Conservation (phyloP, 208 protist species). For the Leishmania lainsoni region DNA sequence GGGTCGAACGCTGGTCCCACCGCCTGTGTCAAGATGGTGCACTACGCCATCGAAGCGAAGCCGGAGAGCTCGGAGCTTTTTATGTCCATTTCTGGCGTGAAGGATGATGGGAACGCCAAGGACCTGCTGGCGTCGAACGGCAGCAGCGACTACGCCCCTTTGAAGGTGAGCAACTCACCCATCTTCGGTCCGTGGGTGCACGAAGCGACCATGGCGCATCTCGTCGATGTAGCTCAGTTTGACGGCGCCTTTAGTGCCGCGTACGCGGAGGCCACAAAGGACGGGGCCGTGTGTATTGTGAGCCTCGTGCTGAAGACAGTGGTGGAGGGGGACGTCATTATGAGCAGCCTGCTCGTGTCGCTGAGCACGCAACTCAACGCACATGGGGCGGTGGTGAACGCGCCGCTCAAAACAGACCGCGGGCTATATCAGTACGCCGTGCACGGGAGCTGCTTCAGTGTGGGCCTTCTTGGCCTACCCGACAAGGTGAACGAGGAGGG, state of each 20-base stretch:
- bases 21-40: conserved; percentile 30
- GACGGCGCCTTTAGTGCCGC: conserved; percentile 29
- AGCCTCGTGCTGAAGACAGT: conserved; percentile 38
- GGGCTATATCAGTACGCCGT: conserved; percentile 55
- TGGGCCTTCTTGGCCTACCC: conserved; percentile 33
- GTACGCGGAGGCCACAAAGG: conserved; percentile 21
- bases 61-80: conserved; percentile 37
- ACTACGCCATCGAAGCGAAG: conserved; percentile 23
- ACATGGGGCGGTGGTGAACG: conserved; percentile 21
- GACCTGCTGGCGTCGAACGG: conserved; percentile 26
- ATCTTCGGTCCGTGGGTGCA: conserved; percentile 56
- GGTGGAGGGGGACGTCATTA: conserved; percentile 41
- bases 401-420: conserved; percentile 25
- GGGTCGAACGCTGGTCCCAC: conserved; percentile 35
- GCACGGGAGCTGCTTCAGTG: conserved; percentile 48
- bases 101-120: conserved; percentile 28
- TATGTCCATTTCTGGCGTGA: conserved; percentile 32
- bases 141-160: conserved; percentile 15
- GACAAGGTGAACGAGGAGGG: conserved; percentile 26
- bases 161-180: conserved; percentile 46
- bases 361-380: conserved; percentile 28
- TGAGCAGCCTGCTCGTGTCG: conserved; percentile 51
- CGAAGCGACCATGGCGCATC: conserved; percentile 30
- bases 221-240: conserved; percentile 24
- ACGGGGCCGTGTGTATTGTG: conserved; percentile 36